Evolutionary conservation across 2,329 filamentous ascomycete species (phyloP), one percentile per base, ranked within the genome.

Genomic region (Epichloe bromicola): DNA sequence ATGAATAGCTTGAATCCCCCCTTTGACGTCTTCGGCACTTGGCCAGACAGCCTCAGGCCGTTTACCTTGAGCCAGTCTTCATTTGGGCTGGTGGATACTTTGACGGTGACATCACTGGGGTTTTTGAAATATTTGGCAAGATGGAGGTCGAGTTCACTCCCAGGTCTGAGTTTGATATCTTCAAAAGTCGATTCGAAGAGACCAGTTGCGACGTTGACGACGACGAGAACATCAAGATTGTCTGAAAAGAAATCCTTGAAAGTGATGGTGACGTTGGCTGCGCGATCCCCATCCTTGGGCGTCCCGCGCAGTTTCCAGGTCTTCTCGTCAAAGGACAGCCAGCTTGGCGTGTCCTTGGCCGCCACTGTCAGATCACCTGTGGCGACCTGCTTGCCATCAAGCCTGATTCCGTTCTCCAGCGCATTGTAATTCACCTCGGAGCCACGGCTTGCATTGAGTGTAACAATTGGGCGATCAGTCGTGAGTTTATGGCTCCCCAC

Each of bases 401-500:
- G 61, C 42, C 70, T 73, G 42, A 89, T 68, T 6, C 67, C 68
- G 2, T 69, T 62, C 8, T 64, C 61, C 14, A 88, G 69, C 2
- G 69, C 70, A 1, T 69, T 66, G 56, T 82, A 85, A 6, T 63
- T 65, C 19, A 88, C 62, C 1, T 66, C 61, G 14, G 70, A 63
- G 2, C 78, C 80, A 38, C 65, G 65, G 1, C 73, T 82, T 4
- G 80, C 74, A 51, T 82, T 82, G 42, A 86, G 64, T 3, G 67
- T 64, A 49, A 87, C 68, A 8, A 72, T 62, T 5, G 76, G 74
- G 10, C 80, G 72, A 2, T 76, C 74, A 55, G 86, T 84, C 1
- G 76, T 76, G 40, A 95, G 70, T 56, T 83, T 76, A 64, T 89
- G 85, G 49, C 73, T 78, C 44, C 83, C 83, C 19, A 95, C 80